Evolutionary conservation across 2,329 filamentous ascomycete species (phyloP), one percentile per base, ranked within the genome.

Genomic region (Sclerotinia spermophila): DNA sequence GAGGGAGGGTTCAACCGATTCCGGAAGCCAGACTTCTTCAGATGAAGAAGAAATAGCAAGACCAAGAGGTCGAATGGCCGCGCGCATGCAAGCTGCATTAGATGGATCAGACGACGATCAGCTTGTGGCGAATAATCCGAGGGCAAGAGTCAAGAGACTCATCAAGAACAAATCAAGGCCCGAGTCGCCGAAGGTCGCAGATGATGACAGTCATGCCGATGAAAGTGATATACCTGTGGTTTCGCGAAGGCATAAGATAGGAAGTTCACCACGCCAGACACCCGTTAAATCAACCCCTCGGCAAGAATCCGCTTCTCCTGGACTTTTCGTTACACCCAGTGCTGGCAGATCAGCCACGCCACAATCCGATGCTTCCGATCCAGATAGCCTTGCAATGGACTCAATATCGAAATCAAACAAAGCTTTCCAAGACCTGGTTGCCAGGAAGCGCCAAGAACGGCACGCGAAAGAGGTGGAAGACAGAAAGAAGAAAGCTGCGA

Each of bases 391-490:
- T 1, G 83, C 86, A 8, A 73, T 81, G 21, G 75, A 81, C 72
- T 66, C 79, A 17, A 73, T 80, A 68, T 82, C 85, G 72, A 73
- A 80, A 70, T 82, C 85, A 72, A 86, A 88, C 64, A 83, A 86
- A 55, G 87, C 90, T 7, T 90, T 97, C 76, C 84, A 89, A 72
- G 91, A 90, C 11, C 86, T 96, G 0, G 86, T 96, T 17, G 88
- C 89, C 60, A 87, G 88, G 76, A 96, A 95, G 77, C 87, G 89
- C 65, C 86, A 89, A 73, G 90, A 96, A 78, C 86, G 90, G 11
- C 82, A 89, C 48, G 90, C 87, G 5, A 88, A 85, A 67, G 90
- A 96, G 76, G 87, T 86, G 30, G 85, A 86, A 72, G 83, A 86
- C 71, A 84, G 84, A 67, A 82, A 81, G 45, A 83, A 84, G 73